These are phyloP conservation scores for Naganishia kalamii DNA, from an alignment of 768 basidiomycete species.

Conservation along the genomic window DNA sequence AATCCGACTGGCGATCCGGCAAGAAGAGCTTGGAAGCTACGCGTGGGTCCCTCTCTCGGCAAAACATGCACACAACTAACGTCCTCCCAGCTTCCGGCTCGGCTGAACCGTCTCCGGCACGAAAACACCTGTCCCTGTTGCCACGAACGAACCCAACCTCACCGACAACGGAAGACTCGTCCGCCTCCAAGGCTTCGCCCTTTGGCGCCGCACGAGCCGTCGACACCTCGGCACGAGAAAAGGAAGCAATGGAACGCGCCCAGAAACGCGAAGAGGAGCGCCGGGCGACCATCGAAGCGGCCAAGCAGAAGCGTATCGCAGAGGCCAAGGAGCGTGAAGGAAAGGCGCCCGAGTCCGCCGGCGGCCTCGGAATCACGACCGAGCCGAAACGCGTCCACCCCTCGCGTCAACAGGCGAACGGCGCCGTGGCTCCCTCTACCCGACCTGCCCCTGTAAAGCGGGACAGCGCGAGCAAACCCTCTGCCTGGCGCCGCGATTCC, in stretches of 20 bases:
- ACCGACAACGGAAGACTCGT: slow-evolving; percentile 57
- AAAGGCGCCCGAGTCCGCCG: background rate
- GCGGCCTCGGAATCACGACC: slow-evolving; percentile 8
- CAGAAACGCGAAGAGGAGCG: slow-evolving; percentile 37
- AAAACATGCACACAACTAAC: background rate
- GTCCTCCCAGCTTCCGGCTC: slow-evolving; percentile 48
- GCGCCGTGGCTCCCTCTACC: too few relatives aligned
- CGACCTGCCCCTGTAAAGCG: too few relatives aligned
- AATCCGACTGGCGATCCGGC: slow-evolving; percentile 41
- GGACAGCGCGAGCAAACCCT: too few relatives aligned
- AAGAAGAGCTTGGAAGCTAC: slow-evolving; percentile 29
- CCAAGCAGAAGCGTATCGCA: slow-evolving; percentile 26
- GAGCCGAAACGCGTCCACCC: slow-evolving; percentile 23
- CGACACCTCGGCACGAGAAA: slow-evolving; percentile 68
- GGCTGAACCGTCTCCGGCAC: slow-evolving; percentile 58
- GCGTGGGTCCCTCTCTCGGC: slow-evolving; percentile 13
- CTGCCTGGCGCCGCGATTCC: slow-evolving; percentile 1
- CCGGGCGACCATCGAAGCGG: slow-evolving; percentile 38
- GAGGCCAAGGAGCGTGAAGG: slow-evolving; percentile 9
- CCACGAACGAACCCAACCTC: slow-evolving; percentile 54
- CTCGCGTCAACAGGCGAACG: slow-evolving; percentile 16
- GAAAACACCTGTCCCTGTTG: slow-evolving; percentile 46
- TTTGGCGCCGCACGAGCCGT: slow-evolving; percentile 89
- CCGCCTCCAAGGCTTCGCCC: slow-evolving; percentile 58
- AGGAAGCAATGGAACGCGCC: slow-evolving; percentile 31